phyloP scores from a whole-genome alignment of 345 rosid genomes.

The Melaleuca alternifolia region DNA sequence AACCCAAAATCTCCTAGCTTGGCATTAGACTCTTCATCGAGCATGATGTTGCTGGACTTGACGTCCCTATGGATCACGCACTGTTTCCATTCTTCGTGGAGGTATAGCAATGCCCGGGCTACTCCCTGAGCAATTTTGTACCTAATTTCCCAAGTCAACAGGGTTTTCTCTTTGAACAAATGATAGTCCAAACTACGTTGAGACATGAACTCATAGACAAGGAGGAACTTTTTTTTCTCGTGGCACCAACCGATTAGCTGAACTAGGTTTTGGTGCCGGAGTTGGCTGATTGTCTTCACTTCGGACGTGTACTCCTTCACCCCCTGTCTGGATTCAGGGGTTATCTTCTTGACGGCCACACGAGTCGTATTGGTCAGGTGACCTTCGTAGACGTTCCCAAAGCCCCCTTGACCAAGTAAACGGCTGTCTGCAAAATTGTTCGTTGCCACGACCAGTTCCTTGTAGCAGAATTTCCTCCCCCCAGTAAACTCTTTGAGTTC shows the following conservation, averaged over 20 bases:
- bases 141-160: background rate
- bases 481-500: background rate
- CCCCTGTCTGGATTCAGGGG: background rate
- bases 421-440: no score
- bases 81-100: slow-evolving; percentile 13
- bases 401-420: no score
- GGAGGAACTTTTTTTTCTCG: background rate
- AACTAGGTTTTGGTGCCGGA: background rate
- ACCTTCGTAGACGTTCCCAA: no score
- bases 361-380: no score
- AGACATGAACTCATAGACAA: slow-evolving; percentile 1
- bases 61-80: slow-evolving; percentile 23
- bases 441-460: no score
- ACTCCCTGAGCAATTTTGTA: slow-evolving; percentile 11
- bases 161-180: background rate
- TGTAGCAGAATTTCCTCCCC: background rate
- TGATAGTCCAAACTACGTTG: slow-evolving; percentile 1
- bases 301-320: background rate
- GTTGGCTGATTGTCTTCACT: background rate
- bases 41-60: slow-evolving; percentile 17
- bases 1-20: slow-evolving; percentile 26
- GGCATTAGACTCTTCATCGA: slow-evolving; percentile 12
- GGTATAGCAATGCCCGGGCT: slow-evolving; percentile 14
- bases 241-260: background rate
- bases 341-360: no score